phyloP scores from a whole-genome alignment of 169 alveolate genomes.

The Besnoitia besnoiti region DNA sequence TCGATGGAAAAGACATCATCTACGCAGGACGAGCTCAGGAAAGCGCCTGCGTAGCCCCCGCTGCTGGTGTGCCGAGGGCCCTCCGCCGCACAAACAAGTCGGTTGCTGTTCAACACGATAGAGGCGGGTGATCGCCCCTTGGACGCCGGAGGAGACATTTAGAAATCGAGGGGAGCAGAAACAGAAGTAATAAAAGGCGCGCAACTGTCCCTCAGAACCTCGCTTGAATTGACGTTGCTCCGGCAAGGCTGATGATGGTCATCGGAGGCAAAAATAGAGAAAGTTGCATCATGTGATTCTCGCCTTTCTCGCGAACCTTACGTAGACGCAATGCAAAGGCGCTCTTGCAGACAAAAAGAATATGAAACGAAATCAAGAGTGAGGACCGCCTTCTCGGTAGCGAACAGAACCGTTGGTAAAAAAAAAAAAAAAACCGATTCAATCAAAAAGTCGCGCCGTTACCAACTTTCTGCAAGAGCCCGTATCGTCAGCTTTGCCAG shows the following conservation, averaged over 20 bases:
- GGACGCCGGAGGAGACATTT: background rate
- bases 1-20: conserved; percentile 26
- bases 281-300: background rate
- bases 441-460: no score
- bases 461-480: no score
- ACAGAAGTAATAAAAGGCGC: background rate
- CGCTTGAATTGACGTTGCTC: background rate
- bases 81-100: conserved; percentile 22
- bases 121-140: conserved; percentile 27
- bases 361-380: no score
- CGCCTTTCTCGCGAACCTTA: background rate
- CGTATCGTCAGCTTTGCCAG: no score
- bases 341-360: no score
- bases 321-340: background rate
- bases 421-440: no score
- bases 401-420: no score
- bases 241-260: background rate
- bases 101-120: background rate
- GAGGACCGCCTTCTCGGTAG: no score
- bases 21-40: background rate
- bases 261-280: background rate
- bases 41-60: conserved; percentile 38
- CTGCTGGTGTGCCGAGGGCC: conserved; percentile 46
- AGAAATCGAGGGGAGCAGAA: background rate
- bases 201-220: background rate